Conservation (phyloP, 164 flowering plant genomes). For the Magnolia kwangsiensis region DNA sequence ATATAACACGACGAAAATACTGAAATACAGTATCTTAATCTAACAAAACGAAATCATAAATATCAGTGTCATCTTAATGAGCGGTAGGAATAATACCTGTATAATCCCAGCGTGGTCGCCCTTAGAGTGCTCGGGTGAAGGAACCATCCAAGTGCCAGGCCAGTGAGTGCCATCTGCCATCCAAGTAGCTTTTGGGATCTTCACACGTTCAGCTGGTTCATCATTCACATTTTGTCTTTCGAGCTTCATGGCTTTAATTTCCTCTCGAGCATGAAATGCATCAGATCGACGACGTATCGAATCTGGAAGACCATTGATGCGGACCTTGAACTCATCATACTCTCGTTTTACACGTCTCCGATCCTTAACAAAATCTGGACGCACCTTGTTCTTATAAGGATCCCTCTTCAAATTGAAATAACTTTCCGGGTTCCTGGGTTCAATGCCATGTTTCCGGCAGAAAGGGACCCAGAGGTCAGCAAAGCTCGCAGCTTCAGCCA, state of each 20-base stretch:
- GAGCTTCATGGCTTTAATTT: constrained; percentile 62
- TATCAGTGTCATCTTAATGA: background rate
- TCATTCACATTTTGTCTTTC: constrained; percentile 54
- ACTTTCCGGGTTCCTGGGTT: constrained; percentile 75
- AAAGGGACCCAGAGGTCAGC: constrained; percentile 84
- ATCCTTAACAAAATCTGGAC: constrained; percentile 74
- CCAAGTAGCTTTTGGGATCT: constrained; percentile 76
- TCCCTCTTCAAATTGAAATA: constrained; percentile 63
- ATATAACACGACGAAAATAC: background rate
- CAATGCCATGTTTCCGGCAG: constrained; percentile 69
- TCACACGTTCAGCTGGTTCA: constrained; percentile 48
- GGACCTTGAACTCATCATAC: constrained; percentile 84
- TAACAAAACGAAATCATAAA: background rate
- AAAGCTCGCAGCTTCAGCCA: constrained; percentile 88
- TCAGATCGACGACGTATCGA: constrained; percentile 85
- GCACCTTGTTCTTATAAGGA: constrained; percentile 70
- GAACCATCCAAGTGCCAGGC: constrained; percentile 75
- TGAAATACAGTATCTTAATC: background rate
- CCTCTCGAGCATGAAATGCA: constrained; percentile 84
- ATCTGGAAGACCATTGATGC: constrained; percentile 78
- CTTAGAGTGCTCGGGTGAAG: constrained; percentile 57
- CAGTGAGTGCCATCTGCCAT: constrained; percentile 95
- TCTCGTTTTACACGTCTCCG: constrained; percentile 68
- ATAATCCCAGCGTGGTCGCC: constrained; percentile 86
- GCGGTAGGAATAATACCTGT: constrained; percentile 34